phyloP scores from a whole-genome alignment of 2,329 filamentous ascomycete genomes.

The Aspergillus calidoustus region DNA sequence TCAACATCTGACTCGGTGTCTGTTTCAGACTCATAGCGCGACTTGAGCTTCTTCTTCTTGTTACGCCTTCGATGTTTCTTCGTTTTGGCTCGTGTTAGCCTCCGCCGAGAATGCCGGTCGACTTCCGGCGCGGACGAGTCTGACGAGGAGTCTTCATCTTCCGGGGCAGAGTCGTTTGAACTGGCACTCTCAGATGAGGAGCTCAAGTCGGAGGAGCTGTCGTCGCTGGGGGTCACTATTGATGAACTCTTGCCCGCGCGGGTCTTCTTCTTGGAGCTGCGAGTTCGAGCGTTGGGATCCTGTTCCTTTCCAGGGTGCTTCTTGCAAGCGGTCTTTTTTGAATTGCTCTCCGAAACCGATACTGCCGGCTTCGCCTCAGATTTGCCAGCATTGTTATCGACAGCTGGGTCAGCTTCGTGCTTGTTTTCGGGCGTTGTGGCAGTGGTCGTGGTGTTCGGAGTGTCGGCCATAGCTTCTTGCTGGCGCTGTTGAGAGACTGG shows the following conservation, averaged over 20 bases:
- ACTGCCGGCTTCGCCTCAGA: constrained; percentile 28
- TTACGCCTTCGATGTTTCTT: constrained; percentile 36
- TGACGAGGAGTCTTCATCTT: constrained; percentile 21
- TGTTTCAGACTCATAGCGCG: constrained; percentile 30
- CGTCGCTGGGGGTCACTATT: constrained; percentile 26
- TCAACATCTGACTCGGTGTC: constrained; percentile 36
- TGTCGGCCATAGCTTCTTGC: constrained; percentile 34
- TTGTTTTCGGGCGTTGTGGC: constrained; percentile 32
- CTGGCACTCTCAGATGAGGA: constrained; percentile 28
- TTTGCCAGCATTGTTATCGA: constrained; percentile 33
- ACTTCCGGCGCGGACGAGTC: constrained; percentile 28
- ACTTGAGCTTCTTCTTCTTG: constrained; percentile 45
- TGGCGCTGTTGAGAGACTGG: constrained; percentile 2
- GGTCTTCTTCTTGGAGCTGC: constrained; percentile 29
- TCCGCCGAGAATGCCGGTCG: constrained; percentile 39
- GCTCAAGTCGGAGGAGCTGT: constrained; percentile 27
- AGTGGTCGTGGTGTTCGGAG: constrained; percentile 25
- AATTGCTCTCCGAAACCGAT: constrained; percentile 29
- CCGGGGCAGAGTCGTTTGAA: constrained; percentile 24
- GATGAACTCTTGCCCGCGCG: constrained; percentile 28
- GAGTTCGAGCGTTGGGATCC: constrained; percentile 26
- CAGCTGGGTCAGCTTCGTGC: constrained; percentile 34
- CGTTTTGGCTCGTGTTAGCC: constrained; percentile 41
- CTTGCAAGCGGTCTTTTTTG: constrained; percentile 37
- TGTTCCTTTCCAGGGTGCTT: constrained; percentile 32